Evolutionary conservation across 768 basidiomycete species (phyloP).

Genomic region (Dendrothele bispora): DNA sequence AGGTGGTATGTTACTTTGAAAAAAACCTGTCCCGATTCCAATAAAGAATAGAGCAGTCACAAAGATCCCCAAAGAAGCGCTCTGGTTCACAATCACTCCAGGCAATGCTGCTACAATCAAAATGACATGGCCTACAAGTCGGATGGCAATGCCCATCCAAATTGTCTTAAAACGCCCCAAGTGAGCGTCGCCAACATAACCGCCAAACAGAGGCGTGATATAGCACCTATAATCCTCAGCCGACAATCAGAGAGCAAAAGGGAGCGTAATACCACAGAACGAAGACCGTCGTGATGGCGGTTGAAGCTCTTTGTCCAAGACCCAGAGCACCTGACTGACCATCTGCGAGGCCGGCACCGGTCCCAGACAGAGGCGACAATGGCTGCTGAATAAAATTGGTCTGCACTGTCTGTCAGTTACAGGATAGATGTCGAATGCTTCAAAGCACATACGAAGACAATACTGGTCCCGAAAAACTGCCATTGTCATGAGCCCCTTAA

Average conservation of each 20-base stretch:
- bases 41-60: conserved; percentile 61
- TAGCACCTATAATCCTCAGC: conserved; percentile 47
- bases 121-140: conserved; percentile 63
- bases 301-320: conserved; percentile 67
- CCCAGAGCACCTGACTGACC: conserved; percentile 71
- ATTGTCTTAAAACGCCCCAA: conserved; percentile 78
- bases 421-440: too few relatives aligned
- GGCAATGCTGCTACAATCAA: conserved; percentile 66
- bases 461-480: not conserved
- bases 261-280: conserved; percentile 54
- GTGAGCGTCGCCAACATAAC: conserved; percentile 71
- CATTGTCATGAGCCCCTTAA: not conserved
- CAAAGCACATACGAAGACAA: not conserved
- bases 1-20: conserved; percentile 78
- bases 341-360: conserved; percentile 54
- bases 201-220: conserved; percentile 65
- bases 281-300: conserved; percentile 71
- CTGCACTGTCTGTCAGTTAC: conserved; percentile 26
- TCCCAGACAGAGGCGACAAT: conserved; percentile 62
- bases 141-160: conserved; percentile 56
- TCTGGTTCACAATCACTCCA: conserved; percentile 53
- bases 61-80: conserved; percentile 51
- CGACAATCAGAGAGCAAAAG: not conserved
- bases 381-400: conserved; percentile 77
- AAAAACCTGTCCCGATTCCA: conserved; percentile 61